phyloP scores from a whole-genome alignment of 768 basidiomycete genomes.

The Wakefieldia striispora region DNA sequence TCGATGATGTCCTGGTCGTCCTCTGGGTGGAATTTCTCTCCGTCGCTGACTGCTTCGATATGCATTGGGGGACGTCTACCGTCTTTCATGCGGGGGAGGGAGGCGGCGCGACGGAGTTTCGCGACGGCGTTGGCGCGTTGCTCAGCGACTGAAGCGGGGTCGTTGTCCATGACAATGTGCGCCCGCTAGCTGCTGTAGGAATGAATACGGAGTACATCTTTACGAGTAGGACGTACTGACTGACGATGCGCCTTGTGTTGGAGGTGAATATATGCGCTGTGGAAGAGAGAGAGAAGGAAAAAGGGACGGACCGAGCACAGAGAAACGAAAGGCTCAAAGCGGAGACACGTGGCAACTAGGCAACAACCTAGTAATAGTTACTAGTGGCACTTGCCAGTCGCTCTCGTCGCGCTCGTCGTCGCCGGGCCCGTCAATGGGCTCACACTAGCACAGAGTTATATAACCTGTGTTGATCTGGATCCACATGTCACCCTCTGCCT shows the following conservation, averaged over 20 bases:
- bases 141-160: slow-evolving; percentile 54
- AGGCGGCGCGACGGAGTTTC: slow-evolving; percentile 89
- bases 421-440: slow-evolving; percentile 1
- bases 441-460: slow-evolving; percentile 8
- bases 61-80: slow-evolving; percentile 88
- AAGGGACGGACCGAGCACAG: slow-evolving; percentile 5
- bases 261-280: slow-evolving; percentile 12
- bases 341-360: slow-evolving; percentile 15
- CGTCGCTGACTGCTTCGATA: slow-evolving; percentile 77
- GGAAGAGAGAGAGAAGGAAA: neutral
- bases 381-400: no score
- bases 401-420: slow-evolving; percentile 1
- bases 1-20: slow-evolving; percentile 27
- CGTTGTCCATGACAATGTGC: slow-evolving; percentile 29
- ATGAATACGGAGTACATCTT: neutral
- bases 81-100: slow-evolving; percentile 88
- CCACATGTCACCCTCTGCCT: slow-evolving; percentile 26
- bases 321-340: no score
- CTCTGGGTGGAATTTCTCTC: slow-evolving; percentile 55
- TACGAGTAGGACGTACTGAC: slow-evolving; percentile 10
- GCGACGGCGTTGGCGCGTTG: slow-evolving; percentile 87
- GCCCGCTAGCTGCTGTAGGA: slow-evolving; percentile 6
- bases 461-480: slow-evolving; percentile 22
- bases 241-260: slow-evolving; percentile 1
- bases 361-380: neutral